A percentile compares a stretch with the other conserved stretches of the same genome.
phyloP scores from a whole-genome alignment of 2,329 filamentous ascomycete species.

The Fusarium tricinctum region DNA sequence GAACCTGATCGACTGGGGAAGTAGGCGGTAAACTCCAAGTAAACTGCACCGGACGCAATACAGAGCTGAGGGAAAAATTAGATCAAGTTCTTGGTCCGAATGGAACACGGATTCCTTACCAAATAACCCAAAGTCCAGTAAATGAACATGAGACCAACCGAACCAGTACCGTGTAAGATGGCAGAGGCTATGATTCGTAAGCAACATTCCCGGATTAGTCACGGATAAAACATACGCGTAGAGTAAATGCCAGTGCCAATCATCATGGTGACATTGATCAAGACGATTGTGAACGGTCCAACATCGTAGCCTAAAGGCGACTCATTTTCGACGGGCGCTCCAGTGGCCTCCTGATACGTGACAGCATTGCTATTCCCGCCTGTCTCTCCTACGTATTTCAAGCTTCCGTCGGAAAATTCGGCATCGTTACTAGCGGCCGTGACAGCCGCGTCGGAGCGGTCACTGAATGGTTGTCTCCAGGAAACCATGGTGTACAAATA shows the following conservation, averaged over 20 bases:
- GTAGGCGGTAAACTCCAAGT: conserved; percentile 74
- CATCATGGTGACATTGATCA: conserved; percentile 74
- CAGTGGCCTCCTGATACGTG: conserved; percentile 71
- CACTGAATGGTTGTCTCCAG: no score
- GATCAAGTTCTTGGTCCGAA: no score
- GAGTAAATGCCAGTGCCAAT: conserved; percentile 74
- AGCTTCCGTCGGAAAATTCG: no score
- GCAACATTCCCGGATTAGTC: not conserved
- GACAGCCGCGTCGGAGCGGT: no score
- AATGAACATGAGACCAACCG: conserved; percentile 72
- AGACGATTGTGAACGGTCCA: conserved; percentile 67
- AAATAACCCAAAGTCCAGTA: no score
- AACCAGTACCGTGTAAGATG: conserved; percentile 72
- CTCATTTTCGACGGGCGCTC: conserved; percentile 70
- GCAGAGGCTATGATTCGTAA: conserved; percentile 39
- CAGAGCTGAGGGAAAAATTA: no score
- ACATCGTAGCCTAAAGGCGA: conserved; percentile 73
- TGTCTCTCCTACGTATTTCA: no score
- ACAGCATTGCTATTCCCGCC: no score
- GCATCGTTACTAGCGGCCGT: no score
- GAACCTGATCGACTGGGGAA: conserved; percentile 76
- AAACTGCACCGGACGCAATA: conserved; percentile 71
- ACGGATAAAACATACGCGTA: conserved; percentile 64
- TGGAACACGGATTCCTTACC: no score
- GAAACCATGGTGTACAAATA: no score